phyloP scores from a whole-genome alignment of 2,329 filamentous ascomycete species.

The Metarhizium humberi region DNA sequence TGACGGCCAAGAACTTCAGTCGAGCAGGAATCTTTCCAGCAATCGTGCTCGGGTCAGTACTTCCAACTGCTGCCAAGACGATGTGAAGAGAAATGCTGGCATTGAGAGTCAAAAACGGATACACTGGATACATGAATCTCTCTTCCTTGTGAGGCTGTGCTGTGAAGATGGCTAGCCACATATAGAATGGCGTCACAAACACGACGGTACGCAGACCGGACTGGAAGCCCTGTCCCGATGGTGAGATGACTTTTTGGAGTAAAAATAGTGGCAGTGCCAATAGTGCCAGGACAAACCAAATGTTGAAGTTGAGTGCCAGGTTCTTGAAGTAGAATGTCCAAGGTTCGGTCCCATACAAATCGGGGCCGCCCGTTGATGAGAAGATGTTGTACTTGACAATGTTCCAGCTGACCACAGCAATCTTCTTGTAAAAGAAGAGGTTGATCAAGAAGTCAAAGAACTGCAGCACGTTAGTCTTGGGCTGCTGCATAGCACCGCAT shows the following conservation, averaged over 20 bases:
- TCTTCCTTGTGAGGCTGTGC: conserved; percentile 95
- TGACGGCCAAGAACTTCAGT: conserved; percentile 60
- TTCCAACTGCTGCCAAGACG: conserved; percentile 64
- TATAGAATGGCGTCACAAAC: conserved; percentile 79
- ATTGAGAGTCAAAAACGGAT: conserved; percentile 83
- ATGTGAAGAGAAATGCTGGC: conserved; percentile 80
- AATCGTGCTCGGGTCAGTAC: conserved; percentile 55
- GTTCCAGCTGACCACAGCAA: conserved; percentile 74
- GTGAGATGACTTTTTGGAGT: conserved; percentile 58
- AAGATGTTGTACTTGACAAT: conserved; percentile 96
- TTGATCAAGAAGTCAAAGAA: conserved; percentile 62
- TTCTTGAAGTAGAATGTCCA: conserved; percentile 97
- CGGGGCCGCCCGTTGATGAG: conserved; percentile 68
- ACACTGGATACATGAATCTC: conserved; percentile 95
- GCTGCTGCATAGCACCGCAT: not conserved
- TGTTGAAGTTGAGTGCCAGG: conserved; percentile 84
- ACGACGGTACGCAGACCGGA: conserved; percentile 67
- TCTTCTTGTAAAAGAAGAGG: conserved; percentile 74
- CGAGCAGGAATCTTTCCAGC: conserved; percentile 63
- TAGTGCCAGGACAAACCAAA: conserved; percentile 81
- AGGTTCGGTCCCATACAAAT: conserved; percentile 91
- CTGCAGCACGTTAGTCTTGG: conserved; percentile 29
- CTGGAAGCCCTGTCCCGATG: conserved; percentile 53
- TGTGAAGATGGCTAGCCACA: conserved; percentile 90
- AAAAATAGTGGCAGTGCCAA: conserved; percentile 65